phyloP scores from a whole-genome alignment of 169 alveolate genomes.

The Plasmodium cynomolgi region DNA sequence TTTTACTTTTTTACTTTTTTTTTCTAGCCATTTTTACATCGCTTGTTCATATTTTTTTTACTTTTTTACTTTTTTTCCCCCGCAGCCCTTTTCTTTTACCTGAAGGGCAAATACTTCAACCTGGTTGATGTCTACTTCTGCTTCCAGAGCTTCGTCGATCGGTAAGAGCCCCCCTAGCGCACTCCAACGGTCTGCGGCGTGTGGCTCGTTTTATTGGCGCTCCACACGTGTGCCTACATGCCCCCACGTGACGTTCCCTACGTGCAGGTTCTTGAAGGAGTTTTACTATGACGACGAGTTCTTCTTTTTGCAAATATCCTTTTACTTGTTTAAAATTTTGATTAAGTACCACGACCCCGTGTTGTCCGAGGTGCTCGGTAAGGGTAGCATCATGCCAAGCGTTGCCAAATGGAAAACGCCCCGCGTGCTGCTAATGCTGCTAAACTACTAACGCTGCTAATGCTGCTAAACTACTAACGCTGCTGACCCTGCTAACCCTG shows the following conservation, averaged over 20 bases:
- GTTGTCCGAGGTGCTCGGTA: conserved; percentile 78
- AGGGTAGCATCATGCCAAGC: not conserved
- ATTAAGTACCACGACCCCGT: conserved; percentile 83
- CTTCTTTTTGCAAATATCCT: conserved; percentile 80
- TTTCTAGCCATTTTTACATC: not conserved
- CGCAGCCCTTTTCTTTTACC: conserved; percentile 78
- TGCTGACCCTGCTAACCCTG: too few species aligned
- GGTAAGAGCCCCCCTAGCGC: conserved; percentile 28
- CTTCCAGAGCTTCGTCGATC: conserved; percentile 74
- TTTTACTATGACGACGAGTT: conserved; percentile 81
- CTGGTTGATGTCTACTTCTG: conserved; percentile 75
- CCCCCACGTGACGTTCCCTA: not conserved
- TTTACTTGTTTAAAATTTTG: conserved; percentile 78
- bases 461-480: not conserved
- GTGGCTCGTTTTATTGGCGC: not conserved
- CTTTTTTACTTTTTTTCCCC: not conserved
- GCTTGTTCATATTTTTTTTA: not conserved
- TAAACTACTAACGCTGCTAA: not conserved
- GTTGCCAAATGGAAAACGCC: not conserved
- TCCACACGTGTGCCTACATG: not conserved
- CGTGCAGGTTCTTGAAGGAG: conserved; percentile 75
- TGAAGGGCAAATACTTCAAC: conserved; percentile 74
- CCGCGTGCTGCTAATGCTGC: not conserved
- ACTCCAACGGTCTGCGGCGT: not conserved
- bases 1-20: not conserved